Evolutionary conservation across 2,329 filamentous ascomycete genomes (phyloP).

Genomic region (Alternaria ventricosa): DNA sequence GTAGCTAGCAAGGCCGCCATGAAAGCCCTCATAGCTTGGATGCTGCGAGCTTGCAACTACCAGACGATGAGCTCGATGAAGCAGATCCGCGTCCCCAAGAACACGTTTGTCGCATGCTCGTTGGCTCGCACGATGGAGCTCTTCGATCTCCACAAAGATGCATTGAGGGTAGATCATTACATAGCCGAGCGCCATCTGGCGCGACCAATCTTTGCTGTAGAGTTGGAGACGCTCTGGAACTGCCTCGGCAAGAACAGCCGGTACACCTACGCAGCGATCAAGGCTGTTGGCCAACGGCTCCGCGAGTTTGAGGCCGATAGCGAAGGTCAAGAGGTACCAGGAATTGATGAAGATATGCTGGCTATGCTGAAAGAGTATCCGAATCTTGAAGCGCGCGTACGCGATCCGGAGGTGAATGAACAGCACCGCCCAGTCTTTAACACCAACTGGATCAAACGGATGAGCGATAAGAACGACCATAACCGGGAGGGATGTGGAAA

Average conservation of each 20-base stretch:
- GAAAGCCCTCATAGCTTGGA: constrained; percentile 30
- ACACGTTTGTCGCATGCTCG: constrained; percentile 29
- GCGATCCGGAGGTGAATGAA: constrained; percentile 18
- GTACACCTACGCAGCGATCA: constrained; percentile 28
- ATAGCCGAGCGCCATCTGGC: constrained; percentile 19
- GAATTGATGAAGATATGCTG: constrained; percentile 7
- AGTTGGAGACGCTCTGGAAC: constrained; percentile 30
- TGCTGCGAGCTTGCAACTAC: constrained; percentile 26
- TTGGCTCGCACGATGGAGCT: constrained; percentile 26
- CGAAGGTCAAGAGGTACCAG: background rate
- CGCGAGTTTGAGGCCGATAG: background rate
- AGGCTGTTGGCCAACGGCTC: constrained; percentile 9
- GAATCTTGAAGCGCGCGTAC: constrained; percentile 11
- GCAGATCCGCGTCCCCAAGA: constrained; percentile 21
- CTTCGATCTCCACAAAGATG: constrained; percentile 27
- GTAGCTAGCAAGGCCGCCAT: constrained; percentile 17
- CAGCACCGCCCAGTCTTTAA: constrained; percentile 10
- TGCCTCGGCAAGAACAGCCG: constrained; percentile 22
- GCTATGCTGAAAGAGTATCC: constrained; percentile 10
- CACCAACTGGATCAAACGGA: constrained; percentile 6
- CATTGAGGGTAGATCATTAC: constrained; percentile 19
- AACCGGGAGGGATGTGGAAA: background rate
- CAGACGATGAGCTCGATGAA: constrained; percentile 16
- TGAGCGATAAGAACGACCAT: background rate
- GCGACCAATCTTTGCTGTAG: constrained; percentile 20